Conservation (phyloP, 202 grass and related monocot genomes). For the Sporobolus alterniflorus region DNA sequence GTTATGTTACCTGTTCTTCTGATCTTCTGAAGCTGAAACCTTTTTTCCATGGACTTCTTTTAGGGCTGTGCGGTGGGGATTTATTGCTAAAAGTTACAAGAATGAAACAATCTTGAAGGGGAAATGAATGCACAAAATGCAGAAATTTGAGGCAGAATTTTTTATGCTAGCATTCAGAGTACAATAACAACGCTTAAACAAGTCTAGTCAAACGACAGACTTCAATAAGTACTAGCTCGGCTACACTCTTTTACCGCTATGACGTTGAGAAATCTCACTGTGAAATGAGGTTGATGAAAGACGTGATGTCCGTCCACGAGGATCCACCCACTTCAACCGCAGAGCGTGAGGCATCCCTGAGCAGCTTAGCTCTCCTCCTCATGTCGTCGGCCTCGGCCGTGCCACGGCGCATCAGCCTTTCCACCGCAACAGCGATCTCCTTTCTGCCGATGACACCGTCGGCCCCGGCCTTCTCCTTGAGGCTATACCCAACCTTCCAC, state of each 20-base stretch:
- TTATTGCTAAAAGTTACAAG: no score
- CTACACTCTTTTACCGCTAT: not conserved
- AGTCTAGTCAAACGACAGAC: not conserved
- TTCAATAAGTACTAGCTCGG: no score
- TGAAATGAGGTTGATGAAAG: slow-evolving; percentile 49
- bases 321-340: slow-evolving; percentile 42
- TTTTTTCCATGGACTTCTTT: no score
- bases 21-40: no score
- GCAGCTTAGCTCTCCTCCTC: slow-evolving; percentile 44
- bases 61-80: no score
- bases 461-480: slow-evolving; percentile 48
- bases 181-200: not conserved
- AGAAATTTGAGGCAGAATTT: no score
- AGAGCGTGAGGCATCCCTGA: slow-evolving; percentile 35
- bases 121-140: no score
- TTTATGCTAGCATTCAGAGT: not conserved
- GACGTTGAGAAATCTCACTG: not conserved
- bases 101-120: no score
- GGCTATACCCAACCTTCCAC: slow-evolving; percentile 54
- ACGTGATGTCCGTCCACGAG: slow-evolving; percentile 32
- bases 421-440: slow-evolving; percentile 47
- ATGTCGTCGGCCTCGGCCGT: slow-evolving; percentile 29
- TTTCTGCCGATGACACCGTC: slow-evolving; percentile 50
- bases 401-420: slow-evolving; percentile 56
- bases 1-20: no score